These are phyloP conservation scores for Cutaneotrichosporon arboriforme DNA, from an alignment of 1,284 basidiomycete species.

Conservation along the genomic window DNA sequence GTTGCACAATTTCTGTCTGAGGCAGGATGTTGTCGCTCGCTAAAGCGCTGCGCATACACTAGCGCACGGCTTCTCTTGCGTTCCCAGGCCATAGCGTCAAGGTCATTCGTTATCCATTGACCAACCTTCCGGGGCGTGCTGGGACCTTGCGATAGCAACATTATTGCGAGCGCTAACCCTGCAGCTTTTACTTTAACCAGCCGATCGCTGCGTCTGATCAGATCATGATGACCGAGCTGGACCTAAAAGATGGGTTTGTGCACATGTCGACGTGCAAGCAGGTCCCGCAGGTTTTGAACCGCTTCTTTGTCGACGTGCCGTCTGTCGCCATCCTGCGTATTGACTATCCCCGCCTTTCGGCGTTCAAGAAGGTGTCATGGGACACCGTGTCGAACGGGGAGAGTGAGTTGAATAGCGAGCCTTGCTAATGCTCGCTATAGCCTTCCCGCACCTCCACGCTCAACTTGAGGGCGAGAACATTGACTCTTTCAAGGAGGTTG, in stretches of 20 bases:
- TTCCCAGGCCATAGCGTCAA: too few species aligned
- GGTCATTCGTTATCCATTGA: too few species aligned
- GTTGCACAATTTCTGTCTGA: too few species aligned
- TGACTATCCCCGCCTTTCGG: constrained; percentile 31
- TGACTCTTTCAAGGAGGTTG: constrained; percentile 46
- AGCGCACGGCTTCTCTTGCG: too few species aligned
- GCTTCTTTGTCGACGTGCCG: constrained; percentile 53
- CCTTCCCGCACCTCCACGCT: constrained; percentile 50
- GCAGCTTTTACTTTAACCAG: constrained; percentile 19
- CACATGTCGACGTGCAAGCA: constrained; percentile 60
- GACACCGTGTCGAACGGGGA: constrained; percentile 27
- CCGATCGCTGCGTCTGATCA: constrained; percentile 31
- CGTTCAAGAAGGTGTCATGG: constrained; percentile 39
- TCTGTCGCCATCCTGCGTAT: constrained; percentile 54
- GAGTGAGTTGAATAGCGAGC: constrained; percentile 25
- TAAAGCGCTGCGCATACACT: too few species aligned
- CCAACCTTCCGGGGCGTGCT: too few species aligned
- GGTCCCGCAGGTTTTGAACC: constrained; percentile 54
- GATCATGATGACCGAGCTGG: constrained; percentile 36
- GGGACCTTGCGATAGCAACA: too few species aligned
- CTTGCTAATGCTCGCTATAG: not conserved
- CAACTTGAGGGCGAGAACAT: constrained; percentile 53
- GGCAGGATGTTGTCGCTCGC: too few species aligned
- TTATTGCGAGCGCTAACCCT: too few species aligned
- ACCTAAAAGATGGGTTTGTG: constrained; percentile 53